Evolutionary conservation across 768 basidiomycete genomes (phyloP).

Genomic region (Agaricus sinodeliciosus): DNA sequence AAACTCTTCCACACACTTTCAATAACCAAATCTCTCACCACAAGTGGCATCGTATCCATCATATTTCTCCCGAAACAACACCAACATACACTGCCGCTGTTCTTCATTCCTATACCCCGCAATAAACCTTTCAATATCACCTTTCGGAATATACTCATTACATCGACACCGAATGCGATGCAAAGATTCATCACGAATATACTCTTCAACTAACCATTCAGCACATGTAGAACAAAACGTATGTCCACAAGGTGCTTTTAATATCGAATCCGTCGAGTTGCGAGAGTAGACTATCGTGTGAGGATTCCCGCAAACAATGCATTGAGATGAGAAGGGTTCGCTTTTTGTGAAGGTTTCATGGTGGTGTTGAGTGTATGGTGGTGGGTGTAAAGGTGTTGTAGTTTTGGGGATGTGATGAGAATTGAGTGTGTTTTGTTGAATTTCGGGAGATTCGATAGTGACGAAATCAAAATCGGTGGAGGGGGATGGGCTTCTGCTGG

Average conservation of each 20-base stretch:
- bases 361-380: background rate
- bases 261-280: background rate
- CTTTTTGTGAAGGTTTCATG: too few relatives aligned
- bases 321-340: too few relatives aligned
- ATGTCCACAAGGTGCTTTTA: slow-evolving; percentile 3
- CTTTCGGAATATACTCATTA: slow-evolving; percentile 3
- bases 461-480: background rate
- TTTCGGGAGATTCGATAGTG: background rate
- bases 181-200: slow-evolving; percentile 10
- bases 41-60: slow-evolving; percentile 7
- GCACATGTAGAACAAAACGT: slow-evolving; percentile 10
- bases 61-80: slow-evolving; percentile 1
- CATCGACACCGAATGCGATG: slow-evolving; percentile 12
- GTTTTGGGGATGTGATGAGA: too few relatives aligned
- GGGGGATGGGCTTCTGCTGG: background rate
- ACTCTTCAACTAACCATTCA: background rate
- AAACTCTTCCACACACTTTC: background rate
- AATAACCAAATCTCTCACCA: slow-evolving; percentile 7
- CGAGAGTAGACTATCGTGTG: too few relatives aligned
- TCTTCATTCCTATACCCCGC: background rate
- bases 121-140: background rate
- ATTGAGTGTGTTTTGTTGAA: too few relatives aligned
- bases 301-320: too few relatives aligned
- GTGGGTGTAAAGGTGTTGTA: background rate
- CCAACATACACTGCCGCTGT: background rate